Evolutionary conservation across 495 filamentous ascomycete genomes (phyloP).

Genomic region (Aspergillus sclerotiicarbonarius): DNA sequence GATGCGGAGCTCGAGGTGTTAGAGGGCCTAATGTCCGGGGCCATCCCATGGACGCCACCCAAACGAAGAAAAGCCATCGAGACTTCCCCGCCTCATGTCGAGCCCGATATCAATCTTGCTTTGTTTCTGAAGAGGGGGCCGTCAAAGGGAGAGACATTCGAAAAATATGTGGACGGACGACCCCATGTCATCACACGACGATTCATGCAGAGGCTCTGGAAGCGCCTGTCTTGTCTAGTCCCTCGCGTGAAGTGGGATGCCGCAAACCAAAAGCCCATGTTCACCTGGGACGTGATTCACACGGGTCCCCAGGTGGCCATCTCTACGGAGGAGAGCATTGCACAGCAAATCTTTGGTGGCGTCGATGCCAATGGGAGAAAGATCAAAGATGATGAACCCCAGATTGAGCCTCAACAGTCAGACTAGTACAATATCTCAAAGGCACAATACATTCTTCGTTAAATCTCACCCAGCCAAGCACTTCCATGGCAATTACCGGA

Average conservation of each 20-base stretch:
- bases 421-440: constrained; percentile 1
- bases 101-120: constrained; percentile 14
- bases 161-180: constrained; percentile 28
- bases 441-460: background rate
- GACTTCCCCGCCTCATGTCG: background rate
- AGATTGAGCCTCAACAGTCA: background rate
- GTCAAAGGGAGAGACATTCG: constrained; percentile 35
- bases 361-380: constrained; percentile 7
- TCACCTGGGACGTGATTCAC: constrained; percentile 29
- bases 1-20: constrained; percentile 62
- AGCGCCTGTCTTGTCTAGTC: constrained; percentile 37
- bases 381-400: background rate
- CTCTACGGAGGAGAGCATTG: background rate
- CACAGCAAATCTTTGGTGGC: constrained; percentile 1
- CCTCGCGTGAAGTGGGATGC: constrained; percentile 33
- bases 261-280: constrained; percentile 14
- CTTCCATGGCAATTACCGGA: background rate
- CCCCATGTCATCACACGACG: constrained; percentile 42
- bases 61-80: constrained; percentile 31
- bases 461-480: too few relatives aligned
- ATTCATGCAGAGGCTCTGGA: constrained; percentile 48
- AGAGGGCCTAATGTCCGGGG: constrained; percentile 55
- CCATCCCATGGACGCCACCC: constrained; percentile 37
- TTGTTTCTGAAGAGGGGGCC: constrained; percentile 31
- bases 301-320: constrained; percentile 10